Base-by-base conservation (phyloP, 2,329 filamentous ascomycete genomes). In the Ascochyta koolunga region DNA sequence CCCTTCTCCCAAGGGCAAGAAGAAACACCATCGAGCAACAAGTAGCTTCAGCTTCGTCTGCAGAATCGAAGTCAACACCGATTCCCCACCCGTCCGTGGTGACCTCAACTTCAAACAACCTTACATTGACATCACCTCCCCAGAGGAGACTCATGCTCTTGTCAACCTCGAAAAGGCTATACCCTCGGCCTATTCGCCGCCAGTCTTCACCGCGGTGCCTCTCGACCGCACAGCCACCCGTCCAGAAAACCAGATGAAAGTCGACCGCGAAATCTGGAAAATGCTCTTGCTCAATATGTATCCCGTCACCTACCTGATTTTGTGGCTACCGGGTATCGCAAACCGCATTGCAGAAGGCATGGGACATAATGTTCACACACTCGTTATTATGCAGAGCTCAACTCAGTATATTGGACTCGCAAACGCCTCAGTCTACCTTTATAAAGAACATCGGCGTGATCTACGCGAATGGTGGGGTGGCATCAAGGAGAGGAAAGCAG, bases 241-340 rank as follows among this genome's bases (percentile, higher is more conserved):
- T 19, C 39, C 32, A 24, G 38, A 47, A 16, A 18, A 18, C 21
- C 35, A 39, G 42, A 40, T 4, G 15, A 49, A 18, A 27, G 42
- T 62, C 13, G 61, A 63, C 37, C 52, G 60, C 9, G 64, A 69
- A 27, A 59, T 68, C 24, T 61, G 59, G 49, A 58, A 52, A 18
- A 73, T 72, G 67, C 45, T 72, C 16, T 54, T 72, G 0, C 54
- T 74, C 4, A 74, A 73, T 42, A 68, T 69, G 7, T 74, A 74
- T 36, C 71, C 72, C 1, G 58, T 72, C 13, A 54, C 67, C 1
- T 74, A 74, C 50, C 61, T 74, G 27, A 56, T 72, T 2, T 61
- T 74, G 2, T 73, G 71, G 70, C 54, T 69, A 5, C 71, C 71
- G 0, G 71, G 70, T 8, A 73, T 73, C 9, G 43, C 54, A 8